Base-by-base conservation (phyloP, 148 eudicot genomes). In the Hydrangea macrophylla region DNA sequence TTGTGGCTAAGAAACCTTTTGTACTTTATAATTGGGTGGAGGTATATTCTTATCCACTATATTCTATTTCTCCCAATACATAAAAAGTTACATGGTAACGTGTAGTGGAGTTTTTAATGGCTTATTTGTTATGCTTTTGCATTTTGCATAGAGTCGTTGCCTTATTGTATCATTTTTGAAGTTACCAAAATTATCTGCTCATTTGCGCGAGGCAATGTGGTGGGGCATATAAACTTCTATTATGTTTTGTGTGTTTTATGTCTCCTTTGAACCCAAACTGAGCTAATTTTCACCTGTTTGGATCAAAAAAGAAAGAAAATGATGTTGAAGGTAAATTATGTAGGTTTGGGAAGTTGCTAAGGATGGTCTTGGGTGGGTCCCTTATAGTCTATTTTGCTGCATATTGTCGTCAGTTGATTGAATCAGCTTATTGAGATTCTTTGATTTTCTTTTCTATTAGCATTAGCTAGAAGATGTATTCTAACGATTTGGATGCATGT, bases 11-110 rank as follows among this genome's bases (percentile, higher is more conserved):
- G 72, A 87, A 79, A 62, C 87, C 81, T 24, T 69, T 94, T 69
- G 84, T 84, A 58, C 70, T 67, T 26, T 70, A 78, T 66, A 82
- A 86, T 22, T 94, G 99, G 99, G 69, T 94, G 40, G 93, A 94
- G 96, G 98, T 90, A 88, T 59, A 60, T 66, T 60, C 42, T 32
- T 24, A 23, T 62, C 15, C 37, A 40, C 58, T n/a, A 36, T 30
- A 9, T 23, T 55, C 1, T 50, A 50, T 27, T 23, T 15, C 32
- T 59, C 40, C 37, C 37, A 26, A 65, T 35, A 32, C 24, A 12
- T 48, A 17, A 18, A 58, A 30, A 28, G 23, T 58, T 30, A n/a
- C 10, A 18, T 22, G n/a, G 12, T 11, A 28, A 30, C 51, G 9
- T 13, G 44, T 58, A 5, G 28, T 62, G 64, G 62, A 68, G 13